Conservation (phyloP, 1,139 yeast species). For the Scheffersomyces insectosa region DNA sequence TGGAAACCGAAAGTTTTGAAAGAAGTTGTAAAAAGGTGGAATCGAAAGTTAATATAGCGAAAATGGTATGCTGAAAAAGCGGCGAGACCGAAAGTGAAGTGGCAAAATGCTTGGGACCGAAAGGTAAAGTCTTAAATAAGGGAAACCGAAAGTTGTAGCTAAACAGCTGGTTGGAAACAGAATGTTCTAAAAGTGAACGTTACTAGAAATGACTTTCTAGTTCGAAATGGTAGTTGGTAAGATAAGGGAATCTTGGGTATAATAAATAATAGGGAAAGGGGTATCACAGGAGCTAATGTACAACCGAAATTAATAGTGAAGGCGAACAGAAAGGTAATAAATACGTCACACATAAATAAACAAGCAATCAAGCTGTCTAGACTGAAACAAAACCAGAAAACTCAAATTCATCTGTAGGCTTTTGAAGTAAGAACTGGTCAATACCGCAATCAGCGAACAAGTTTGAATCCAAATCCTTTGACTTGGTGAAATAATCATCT, state of each 20-base stretch:
- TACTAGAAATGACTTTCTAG: background rate
- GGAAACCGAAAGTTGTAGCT: slow-evolving; percentile 1
- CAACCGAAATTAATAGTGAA: slow-evolving; percentile 7
- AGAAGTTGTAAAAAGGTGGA: background rate
- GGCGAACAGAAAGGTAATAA: background rate
- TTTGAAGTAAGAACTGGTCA: slow-evolving; percentile 25
- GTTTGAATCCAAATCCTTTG: slow-evolving; percentile 13
- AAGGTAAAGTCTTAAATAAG: background rate
- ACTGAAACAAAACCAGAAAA: slow-evolving; percentile 31
- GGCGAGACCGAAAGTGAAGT: background rate
- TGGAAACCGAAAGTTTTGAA: background rate
- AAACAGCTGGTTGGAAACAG: background rate
- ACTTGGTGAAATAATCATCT: slow-evolving; percentile 14
- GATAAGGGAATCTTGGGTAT: background rate
- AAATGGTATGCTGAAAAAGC: background rate
- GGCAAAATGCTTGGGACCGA: background rate
- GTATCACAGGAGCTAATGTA: slow-evolving; percentile 5
- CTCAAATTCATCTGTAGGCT: slow-evolving; percentile 30
- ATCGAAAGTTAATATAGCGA: background rate
- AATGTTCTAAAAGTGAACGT: background rate
- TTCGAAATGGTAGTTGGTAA: background rate
- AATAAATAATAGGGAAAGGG: background rate
- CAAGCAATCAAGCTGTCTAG: slow-evolving; percentile 8
- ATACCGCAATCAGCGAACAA: slow-evolving; percentile 19
- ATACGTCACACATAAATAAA: slow-evolving; percentile 4